Conservation (phyloP, 768 basidiomycete genomes). For the Kwoniella europaea region DNA sequence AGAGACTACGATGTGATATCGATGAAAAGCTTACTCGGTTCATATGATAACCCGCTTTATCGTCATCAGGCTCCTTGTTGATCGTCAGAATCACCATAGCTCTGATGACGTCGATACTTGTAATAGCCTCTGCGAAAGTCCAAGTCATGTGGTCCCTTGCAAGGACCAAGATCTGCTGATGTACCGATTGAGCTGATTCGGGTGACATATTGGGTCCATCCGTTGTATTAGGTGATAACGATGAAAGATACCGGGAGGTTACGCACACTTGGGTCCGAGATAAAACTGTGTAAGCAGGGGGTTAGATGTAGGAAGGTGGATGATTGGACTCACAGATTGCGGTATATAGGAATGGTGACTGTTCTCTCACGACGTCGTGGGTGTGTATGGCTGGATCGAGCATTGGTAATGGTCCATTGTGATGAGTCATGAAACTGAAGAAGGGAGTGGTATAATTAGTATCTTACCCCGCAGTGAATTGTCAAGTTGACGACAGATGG, state of each 20-base stretch:
- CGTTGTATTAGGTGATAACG: constrained; percentile 17
- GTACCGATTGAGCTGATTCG: constrained; percentile 31
- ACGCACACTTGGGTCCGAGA: constrained; percentile 24
- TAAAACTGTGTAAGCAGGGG: not conserved
- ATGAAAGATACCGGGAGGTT: constrained; percentile 34
- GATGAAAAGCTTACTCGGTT: constrained; percentile 20
- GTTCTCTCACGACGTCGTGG: constrained; percentile 29
- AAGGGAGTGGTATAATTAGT: not conserved
- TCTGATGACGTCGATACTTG: constrained; percentile 32
- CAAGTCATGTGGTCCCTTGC: constrained; percentile 34
- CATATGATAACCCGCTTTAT: constrained; percentile 38
- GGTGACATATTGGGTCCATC: constrained; percentile 25
- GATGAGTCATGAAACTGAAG: constrained; percentile 30
- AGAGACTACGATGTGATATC: not conserved
- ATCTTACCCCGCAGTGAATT: not conserved
- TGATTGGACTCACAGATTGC: constrained; percentile 21
- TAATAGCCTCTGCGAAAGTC: constrained; percentile 33
- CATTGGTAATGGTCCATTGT: constrained; percentile 27
- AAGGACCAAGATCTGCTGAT: constrained; percentile 37
- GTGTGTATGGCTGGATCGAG: constrained; percentile 32
- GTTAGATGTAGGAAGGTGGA: not conserved
- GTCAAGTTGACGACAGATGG: not conserved
- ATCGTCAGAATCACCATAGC: constrained; percentile 34
- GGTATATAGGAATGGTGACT: constrained; percentile 37
- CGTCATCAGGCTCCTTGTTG: constrained; percentile 44